Percentiles rank a stretch among this genome's conserved stretches.
phyloP scores from a whole-genome alignment of 257 asterid genomes.

The Solanum phureja region DNA sequence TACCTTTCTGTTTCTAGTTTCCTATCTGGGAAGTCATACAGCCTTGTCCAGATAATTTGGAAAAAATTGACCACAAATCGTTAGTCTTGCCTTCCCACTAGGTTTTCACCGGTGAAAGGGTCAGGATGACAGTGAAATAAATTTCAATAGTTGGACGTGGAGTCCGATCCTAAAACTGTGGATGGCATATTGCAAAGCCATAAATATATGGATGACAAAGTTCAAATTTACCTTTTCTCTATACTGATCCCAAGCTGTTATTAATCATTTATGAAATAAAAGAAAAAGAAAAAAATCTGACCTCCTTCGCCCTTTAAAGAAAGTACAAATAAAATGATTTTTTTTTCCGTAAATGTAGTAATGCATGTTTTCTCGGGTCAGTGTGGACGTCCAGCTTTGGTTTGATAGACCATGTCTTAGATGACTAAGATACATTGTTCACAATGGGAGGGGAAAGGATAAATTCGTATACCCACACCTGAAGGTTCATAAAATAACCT shows the following conservation, averaged over 20 bases:
- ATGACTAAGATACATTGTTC: not conserved
- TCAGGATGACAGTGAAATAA: not conserved
- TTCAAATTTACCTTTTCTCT: not conserved
- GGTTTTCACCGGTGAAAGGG: not conserved
- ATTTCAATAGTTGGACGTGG: not conserved
- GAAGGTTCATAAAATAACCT: not conserved
- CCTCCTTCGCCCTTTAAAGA: not conserved
- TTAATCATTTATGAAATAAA: not conserved
- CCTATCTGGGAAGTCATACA: not conserved
- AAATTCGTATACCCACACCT: not conserved
- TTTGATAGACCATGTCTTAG: not conserved
- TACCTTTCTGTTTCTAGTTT: not conserved
- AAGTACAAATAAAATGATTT: not conserved
- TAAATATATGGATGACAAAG: not conserved
- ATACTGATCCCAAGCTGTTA: not conserved
- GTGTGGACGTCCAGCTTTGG: not conserved
- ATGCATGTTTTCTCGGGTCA: not conserved
- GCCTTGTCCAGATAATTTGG: not conserved
- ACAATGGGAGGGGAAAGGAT: not conserved
- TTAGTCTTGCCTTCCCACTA: not conserved
- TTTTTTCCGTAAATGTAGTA: not conserved
- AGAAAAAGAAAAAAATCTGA: not conserved
- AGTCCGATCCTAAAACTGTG: not conserved
- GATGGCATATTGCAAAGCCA: not conserved
- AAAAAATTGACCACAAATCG: not conserved